Evolutionary conservation across 108 stramenopile species (phyloP).

Genomic region (Phaeodactylum tricornutum): DNA sequence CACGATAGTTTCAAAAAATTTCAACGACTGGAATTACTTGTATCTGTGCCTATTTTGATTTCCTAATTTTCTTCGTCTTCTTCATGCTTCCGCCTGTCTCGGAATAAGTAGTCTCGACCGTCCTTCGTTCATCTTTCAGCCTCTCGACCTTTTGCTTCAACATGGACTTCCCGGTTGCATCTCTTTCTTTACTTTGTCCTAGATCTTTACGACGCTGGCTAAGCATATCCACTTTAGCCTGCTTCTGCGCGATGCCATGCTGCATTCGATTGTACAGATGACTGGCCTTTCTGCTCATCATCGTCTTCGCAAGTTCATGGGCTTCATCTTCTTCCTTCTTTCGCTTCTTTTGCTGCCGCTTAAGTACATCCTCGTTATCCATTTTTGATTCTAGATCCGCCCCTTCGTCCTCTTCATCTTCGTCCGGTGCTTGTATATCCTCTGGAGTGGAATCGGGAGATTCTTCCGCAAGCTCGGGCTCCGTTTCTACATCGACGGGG

Average conservation of each 20-base stretch:
- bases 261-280: slow-evolving; percentile 90
- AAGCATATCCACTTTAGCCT: slow-evolving; percentile 73
- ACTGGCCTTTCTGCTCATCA: slow-evolving; percentile 92
- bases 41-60: too few relatives aligned
- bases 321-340: slow-evolving; percentile 70
- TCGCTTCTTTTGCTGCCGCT: slow-evolving; percentile 13
- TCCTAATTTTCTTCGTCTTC: slow-evolving; percentile 31
- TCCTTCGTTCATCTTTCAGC: slow-evolving; percentile 37
- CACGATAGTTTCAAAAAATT: too few relatives aligned
- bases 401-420: slow-evolving; percentile 45
- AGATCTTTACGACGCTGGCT: slow-evolving; percentile 61
- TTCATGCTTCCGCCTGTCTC: slow-evolving; percentile 42
- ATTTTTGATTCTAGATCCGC: slow-evolving; percentile 24
- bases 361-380: slow-evolving; percentile 14
- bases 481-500: slow-evolving; percentile 9
- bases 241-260: slow-evolving; percentile 77
- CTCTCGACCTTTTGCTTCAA: slow-evolving; percentile 73
- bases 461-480: slow-evolving; percentile 10
- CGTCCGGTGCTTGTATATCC: slow-evolving; percentile 30
- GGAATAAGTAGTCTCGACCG: slow-evolving; percentile 35
- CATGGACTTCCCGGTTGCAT: slow-evolving; percentile 42
- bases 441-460: slow-evolving; percentile 22
- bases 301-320: slow-evolving; percentile 74
- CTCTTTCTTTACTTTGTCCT: slow-evolving; percentile 44
- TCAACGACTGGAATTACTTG: too few relatives aligned